Conservation (phyloP, 1,284 basidiomycete genomes). For the Rhizopogon parksii region DNA sequence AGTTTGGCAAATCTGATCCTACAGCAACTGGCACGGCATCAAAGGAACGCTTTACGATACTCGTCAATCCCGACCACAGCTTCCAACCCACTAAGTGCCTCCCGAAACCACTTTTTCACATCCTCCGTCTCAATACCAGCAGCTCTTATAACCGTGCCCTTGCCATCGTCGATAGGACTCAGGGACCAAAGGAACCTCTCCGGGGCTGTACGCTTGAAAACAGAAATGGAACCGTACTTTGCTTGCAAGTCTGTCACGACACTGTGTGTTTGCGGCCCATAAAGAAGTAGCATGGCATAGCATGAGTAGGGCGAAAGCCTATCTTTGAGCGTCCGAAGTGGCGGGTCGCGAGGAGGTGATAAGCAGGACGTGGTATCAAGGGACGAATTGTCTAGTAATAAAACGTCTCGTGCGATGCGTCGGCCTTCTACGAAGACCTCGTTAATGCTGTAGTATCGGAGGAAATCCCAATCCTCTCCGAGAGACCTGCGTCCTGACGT, state of each 20-base stretch:
- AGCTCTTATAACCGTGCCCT: conserved; percentile 58
- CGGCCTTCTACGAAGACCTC: conserved; percentile 67
- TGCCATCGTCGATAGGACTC: conserved; percentile 40
- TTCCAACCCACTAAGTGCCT: conserved; percentile 45
- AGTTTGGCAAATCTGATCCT: not conserved
- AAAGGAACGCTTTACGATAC: conserved; percentile 57
- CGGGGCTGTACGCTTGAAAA: conserved; percentile 52
- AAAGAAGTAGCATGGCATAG: conserved; percentile 77
- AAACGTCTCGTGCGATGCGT: conserved; percentile 68
- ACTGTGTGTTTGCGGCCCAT: conserved; percentile 49
- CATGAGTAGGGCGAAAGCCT: conserved; percentile 73
- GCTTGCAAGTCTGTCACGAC: conserved; percentile 40
- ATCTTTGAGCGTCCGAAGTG: conserved; percentile 44
- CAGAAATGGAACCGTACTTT: conserved; percentile 49
- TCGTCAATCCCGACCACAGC: conserved; percentile 54
- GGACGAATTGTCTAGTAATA: conserved; percentile 57
- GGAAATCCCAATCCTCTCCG: conserved; percentile 88
- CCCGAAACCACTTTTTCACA: conserved; percentile 64
- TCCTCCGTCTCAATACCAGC: conserved; percentile 68
- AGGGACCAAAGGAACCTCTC: conserved; percentile 75
- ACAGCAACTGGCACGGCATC: conserved; percentile 2
- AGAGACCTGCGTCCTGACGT: conserved; percentile 76
- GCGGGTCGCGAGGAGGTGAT: conserved; percentile 1
- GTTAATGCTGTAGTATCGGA: conserved; percentile 79
- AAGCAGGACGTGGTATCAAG: not conserved